phyloP scores from a whole-genome alignment of 2,329 filamentous ascomycete genomes.

The Claviceps monticola region DNA sequence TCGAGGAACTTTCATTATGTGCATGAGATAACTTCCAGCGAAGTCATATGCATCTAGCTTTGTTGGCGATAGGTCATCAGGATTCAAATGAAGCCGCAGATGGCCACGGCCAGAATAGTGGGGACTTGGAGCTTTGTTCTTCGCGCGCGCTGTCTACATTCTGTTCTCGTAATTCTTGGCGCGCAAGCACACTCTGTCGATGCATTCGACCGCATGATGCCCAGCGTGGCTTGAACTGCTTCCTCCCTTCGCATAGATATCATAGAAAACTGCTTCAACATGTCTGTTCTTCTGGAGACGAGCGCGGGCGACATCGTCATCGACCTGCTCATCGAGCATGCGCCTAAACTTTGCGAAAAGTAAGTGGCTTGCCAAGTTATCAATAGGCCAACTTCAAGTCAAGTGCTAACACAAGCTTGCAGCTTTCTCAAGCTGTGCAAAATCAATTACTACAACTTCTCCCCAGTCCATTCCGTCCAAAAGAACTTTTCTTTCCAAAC shows the following conservation, averaged over 20 bases:
- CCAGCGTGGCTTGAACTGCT: not conserved
- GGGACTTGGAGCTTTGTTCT: no score
- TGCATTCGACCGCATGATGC: not conserved
- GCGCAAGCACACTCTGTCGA: not conserved
- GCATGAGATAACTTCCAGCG: no score
- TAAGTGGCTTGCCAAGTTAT: slow-evolving; percentile 33
- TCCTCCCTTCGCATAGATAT: not conserved
- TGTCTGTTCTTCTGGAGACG: slow-evolving; percentile 92
- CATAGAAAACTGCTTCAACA: slow-evolving; percentile 21
- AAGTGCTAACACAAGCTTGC: slow-evolving; percentile 24
- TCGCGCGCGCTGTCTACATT: no score
- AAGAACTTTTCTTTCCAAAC: slow-evolving; percentile 95
- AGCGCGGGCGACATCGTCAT: slow-evolving; percentile 89
- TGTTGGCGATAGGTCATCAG: no score
- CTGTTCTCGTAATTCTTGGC: not conserved
- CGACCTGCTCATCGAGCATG: slow-evolving; percentile 77
- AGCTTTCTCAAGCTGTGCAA: slow-evolving; percentile 99
- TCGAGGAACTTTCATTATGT: no score
- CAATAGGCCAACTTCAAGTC: not conserved
- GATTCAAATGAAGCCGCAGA: no score
- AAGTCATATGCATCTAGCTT: no score
- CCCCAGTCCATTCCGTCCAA: slow-evolving; percentile 81
- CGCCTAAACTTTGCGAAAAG: slow-evolving; percentile 91
- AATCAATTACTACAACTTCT: slow-evolving; percentile 97
- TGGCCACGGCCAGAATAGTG: no score